These are phyloP conservation scores for Toxicodendron radicans DNA, from an alignment of 345 rosid genomes.

Conservation along the genomic window DNA sequence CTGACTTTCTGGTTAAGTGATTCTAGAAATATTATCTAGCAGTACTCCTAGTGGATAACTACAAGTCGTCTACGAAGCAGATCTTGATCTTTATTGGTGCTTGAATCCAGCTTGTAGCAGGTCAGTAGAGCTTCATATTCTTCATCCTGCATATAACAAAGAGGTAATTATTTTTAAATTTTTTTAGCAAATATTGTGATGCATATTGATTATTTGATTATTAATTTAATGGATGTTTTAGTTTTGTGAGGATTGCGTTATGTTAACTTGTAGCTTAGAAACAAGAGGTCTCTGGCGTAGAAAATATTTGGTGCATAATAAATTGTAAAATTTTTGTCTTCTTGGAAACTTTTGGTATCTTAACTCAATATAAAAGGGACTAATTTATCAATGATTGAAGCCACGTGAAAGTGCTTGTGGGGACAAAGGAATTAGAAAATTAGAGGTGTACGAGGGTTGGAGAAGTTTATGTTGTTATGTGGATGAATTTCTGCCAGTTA, in stretches of 20 bases:
- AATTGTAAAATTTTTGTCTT: too few species aligned
- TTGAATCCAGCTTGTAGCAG: slow-evolving; percentile 10
- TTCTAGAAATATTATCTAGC: slow-evolving; percentile 4
- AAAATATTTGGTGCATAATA: too few species aligned
- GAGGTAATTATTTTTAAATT: too few species aligned
- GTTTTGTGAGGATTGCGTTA: slow-evolving; percentile 29
- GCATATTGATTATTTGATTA: too few species aligned
- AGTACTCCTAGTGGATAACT: not conserved
- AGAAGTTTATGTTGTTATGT: slow-evolving; percentile 6
- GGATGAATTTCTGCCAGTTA: not conserved
- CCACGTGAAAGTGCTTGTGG: slow-evolving; percentile 41
- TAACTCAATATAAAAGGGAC: not conserved
- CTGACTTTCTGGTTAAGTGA: not conserved
- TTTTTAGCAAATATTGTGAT: too few species aligned
- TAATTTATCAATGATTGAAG: slow-evolving; percentile 17
- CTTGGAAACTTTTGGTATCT: too few species aligned
- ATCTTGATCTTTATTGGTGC: slow-evolving; percentile 28
- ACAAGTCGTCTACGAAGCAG: slow-evolving; percentile 6
- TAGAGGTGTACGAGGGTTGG: slow-evolving; percentile 12
- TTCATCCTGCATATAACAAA: slow-evolving; percentile 24
- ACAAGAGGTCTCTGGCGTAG: too few species aligned
- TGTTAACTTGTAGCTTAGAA: too few species aligned
- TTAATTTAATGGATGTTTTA: too few species aligned
- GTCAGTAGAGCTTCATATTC: slow-evolving; percentile 45
- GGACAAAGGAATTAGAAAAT: slow-evolving; percentile 16